phyloP scores from a whole-genome alignment of 2,329 filamentous ascomycete genomes.

The Cryphonectria naterciae region DNA sequence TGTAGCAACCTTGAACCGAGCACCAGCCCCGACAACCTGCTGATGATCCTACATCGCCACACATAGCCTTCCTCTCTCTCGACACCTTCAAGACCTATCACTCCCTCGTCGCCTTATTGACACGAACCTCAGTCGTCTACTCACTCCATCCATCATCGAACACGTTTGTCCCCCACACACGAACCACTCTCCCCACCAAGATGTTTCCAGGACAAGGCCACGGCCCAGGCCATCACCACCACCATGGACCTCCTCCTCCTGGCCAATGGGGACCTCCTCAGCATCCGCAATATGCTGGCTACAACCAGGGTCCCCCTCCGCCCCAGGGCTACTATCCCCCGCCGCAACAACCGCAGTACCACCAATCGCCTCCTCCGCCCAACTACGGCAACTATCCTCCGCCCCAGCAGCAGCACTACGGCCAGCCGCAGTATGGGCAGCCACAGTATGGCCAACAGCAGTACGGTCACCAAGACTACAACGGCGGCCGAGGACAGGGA shows the following conservation, averaged over 20 bases:
- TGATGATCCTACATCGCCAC: neutral
- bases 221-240: slow-evolving; percentile 32
- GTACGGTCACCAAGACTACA: slow-evolving; percentile 5
- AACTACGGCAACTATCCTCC: slow-evolving; percentile 29
- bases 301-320: slow-evolving; percentile 18
- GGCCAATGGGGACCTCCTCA: slow-evolving; percentile 23
- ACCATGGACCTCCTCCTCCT: slow-evolving; percentile 29
- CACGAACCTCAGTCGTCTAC: neutral
- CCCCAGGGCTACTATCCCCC: slow-evolving; percentile 14
- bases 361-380: slow-evolving; percentile 13
- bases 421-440: slow-evolving; percentile 21
- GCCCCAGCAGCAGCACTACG: slow-evolving; percentile 7
- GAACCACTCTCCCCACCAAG: neutral
- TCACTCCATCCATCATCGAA: neutral
- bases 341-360: slow-evolving; percentile 8
- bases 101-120: neutral
- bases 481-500: neutral
- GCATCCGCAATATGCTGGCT: slow-evolving; percentile 10
- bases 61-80: neutral
- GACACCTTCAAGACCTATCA: neutral
- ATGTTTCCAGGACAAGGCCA: slow-evolving; percentile 35
- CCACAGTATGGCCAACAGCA: slow-evolving; percentile 22
- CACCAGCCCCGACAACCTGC: neutral
- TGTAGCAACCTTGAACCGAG: neutral
- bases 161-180: neutral